These are phyloP conservation scores for Spergularia azorica DNA, from an alignment of 179 eudicot genomes.

Conservation along the genomic window DNA sequence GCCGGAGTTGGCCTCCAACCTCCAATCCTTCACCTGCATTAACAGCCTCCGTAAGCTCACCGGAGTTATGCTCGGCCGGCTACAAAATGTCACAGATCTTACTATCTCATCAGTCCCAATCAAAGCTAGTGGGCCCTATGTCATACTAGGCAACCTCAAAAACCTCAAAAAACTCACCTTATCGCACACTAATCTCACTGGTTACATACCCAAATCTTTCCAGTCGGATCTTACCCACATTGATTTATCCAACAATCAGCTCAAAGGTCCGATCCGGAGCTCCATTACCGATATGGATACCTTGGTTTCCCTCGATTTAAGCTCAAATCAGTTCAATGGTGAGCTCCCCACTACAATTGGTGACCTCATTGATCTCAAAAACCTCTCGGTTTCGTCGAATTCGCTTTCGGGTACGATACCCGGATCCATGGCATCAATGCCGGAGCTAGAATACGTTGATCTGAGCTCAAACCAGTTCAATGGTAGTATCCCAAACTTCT, in stretches of 20 bases:
- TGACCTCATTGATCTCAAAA: conserved; percentile 50
- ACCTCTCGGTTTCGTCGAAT: conserved; percentile 57
- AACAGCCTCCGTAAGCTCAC: conserved; percentile 49
- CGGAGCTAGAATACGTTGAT: conserved; percentile 57
- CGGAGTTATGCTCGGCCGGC: conserved; percentile 51
- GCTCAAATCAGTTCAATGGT: conserved; percentile 54
- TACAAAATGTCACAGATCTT: conserved; percentile 59
- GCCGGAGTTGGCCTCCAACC: conserved; percentile 42
- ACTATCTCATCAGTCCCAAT: conserved; percentile 43
- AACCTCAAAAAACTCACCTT: conserved; percentile 44
- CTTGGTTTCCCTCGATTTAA: conserved; percentile 50
- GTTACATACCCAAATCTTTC: conserved; percentile 66
- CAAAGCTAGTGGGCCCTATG: conserved; percentile 53
- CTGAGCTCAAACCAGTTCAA: conserved; percentile 74
- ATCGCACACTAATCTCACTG: conserved; percentile 55
- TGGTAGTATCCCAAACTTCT: conserved; percentile 66
- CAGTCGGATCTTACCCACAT: conserved; percentile 49
- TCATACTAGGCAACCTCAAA: conserved; percentile 41
- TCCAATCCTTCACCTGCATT: conserved; percentile 56
- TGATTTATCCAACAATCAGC: conserved; percentile 59
- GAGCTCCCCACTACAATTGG: conserved; percentile 69
- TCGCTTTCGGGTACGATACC: conserved; percentile 69
- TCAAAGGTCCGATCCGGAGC: conserved; percentile 53
- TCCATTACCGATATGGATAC: conserved; percentile 53
- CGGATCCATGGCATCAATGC: conserved; percentile 44